These are phyloP conservation scores for Linnemannia exigua DNA, from an alignment of 192 early-diverging fungal species.

Conservation along the genomic window DNA sequence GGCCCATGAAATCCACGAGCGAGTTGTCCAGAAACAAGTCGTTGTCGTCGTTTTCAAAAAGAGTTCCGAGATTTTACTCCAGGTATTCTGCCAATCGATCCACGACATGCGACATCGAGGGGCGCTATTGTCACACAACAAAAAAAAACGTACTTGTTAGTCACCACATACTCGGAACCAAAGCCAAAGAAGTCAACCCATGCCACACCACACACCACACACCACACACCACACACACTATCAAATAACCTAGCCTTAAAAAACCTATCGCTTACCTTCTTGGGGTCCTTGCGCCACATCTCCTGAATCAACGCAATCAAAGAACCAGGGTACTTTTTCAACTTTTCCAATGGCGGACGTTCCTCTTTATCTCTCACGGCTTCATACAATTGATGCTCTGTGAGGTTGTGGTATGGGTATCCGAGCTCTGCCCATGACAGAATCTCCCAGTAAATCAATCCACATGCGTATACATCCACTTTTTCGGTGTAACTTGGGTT, in stretches of 20 bases:
- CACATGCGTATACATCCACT: conserved; percentile 81
- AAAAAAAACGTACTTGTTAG: neutral
- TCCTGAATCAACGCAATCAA: conserved; percentile 75
- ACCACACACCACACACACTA: no score
- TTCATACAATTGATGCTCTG: conserved; percentile 73
- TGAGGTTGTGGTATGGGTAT: conserved; percentile 82
- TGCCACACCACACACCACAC: no score
- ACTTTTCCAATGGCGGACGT: conserved; percentile 69
- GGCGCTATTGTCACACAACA: conserved; percentile 29
- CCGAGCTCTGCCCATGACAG: conserved; percentile 79
- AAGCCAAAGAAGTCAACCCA: no score
- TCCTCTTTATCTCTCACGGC: conserved; percentile 72
- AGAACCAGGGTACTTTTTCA: conserved; percentile 71
- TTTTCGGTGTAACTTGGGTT: conserved; percentile 84
- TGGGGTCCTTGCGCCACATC: conserved; percentile 80
- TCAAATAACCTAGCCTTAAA: no score
- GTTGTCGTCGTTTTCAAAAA: no score
- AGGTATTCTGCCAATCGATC: conserved; percentile 51
- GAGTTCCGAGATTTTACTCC: conserved; percentile 19
- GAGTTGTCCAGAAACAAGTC: no score
- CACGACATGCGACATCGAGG: conserved; percentile 51
- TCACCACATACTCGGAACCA: no score
- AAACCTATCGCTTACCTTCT: conserved; percentile 43
- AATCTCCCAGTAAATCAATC: conserved; percentile 86
- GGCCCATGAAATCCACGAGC: neutral